These are phyloP conservation scores for Zygosaccharomyces kombuchaensis DNA, from an alignment of 805 yeast species.

Conservation along the genomic window DNA sequence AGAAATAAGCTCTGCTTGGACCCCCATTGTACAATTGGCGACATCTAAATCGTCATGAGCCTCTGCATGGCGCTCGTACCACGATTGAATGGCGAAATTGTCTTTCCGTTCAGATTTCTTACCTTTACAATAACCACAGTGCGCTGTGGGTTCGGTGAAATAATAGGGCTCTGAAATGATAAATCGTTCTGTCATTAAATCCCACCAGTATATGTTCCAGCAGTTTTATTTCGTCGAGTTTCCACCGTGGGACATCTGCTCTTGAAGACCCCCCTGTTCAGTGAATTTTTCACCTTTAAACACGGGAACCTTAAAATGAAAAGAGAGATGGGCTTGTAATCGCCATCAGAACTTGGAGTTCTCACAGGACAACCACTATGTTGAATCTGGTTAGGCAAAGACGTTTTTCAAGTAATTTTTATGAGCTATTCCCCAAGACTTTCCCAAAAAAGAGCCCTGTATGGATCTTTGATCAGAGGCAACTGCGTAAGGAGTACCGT, in stretches of 20 bases:
- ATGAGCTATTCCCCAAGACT: slow-evolving; percentile 68
- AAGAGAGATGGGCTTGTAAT: background rate
- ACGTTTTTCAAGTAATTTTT: slow-evolving; percentile 39
- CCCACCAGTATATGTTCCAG: background rate
- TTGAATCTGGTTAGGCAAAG: slow-evolving; percentile 7
- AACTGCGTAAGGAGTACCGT: slow-evolving; percentile 71
- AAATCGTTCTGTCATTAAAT: slow-evolving; percentile 23
- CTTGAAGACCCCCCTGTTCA: background rate
- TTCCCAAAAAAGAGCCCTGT: slow-evolving; percentile 67
- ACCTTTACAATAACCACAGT: slow-evolving; percentile 76
- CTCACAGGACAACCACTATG: slow-evolving; percentile 1
- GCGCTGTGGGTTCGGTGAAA: slow-evolving; percentile 35
- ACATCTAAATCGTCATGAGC: slow-evolving; percentile 12
- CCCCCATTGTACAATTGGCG: slow-evolving; percentile 35
- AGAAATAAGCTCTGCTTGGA: slow-evolving; percentile 44
- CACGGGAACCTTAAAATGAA: background rate
- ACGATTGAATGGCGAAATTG: slow-evolving; percentile 39
- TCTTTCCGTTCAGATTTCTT: slow-evolving; percentile 39
- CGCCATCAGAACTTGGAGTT: background rate
- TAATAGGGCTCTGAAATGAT: slow-evolving; percentile 45
- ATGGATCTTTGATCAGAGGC: slow-evolving; percentile 52
- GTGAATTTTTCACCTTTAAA: background rate
- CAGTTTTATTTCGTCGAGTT: background rate
- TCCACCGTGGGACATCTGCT: background rate
- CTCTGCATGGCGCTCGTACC: slow-evolving; percentile 20